phyloP scores from a whole-genome alignment of 108 stramenopile genomes.

The Licmophora abbreviata region DNA sequence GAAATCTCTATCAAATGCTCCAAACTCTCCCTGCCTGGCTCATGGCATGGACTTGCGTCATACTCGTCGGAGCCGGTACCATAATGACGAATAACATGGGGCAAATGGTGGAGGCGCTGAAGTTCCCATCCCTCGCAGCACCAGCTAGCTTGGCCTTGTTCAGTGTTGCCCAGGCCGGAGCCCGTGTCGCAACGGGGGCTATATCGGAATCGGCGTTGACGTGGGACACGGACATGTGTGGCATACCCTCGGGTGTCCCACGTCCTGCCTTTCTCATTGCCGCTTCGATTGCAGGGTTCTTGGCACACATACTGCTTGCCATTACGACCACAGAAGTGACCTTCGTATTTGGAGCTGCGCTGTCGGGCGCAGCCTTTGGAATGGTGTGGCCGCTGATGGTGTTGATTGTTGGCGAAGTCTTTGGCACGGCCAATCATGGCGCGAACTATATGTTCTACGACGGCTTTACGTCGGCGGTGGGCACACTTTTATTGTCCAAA shows the following conservation, averaged over 20 bases:
- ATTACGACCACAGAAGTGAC: constrained; percentile 36
- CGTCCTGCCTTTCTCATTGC: constrained; percentile 66
- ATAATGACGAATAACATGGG: constrained; percentile 81
- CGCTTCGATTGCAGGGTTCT: constrained; percentile 48
- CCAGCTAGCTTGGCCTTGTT: constrained; percentile 70
- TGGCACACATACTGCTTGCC: constrained; percentile 54
- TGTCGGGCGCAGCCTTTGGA: constrained; percentile 73
- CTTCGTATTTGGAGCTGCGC: constrained; percentile 62
- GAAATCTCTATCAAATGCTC: constrained; percentile 66
- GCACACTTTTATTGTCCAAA: constrained; percentile 71
- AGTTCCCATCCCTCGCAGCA: constrained; percentile 40
- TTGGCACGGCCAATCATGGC: constrained; percentile 57
- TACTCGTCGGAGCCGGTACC: constrained; percentile 73
- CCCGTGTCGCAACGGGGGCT: constrained; percentile 62
- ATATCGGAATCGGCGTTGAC: constrained; percentile 48
- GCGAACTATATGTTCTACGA: constrained; percentile 88
- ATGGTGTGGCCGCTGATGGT: constrained; percentile 85
- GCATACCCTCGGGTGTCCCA: constrained; percentile 41
- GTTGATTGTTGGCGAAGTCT: constrained; percentile 62
- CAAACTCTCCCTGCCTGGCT: constrained; percentile 60
- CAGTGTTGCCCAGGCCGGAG: constrained; percentile 68
- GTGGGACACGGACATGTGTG: constrained; percentile 40
- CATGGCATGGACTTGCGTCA: constrained; percentile 64
- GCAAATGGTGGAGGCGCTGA: constrained; percentile 77
- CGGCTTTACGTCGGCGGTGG: constrained; percentile 69